phyloP scores from a whole-genome alignment of 306 rosid species.

The Sicyos edulis region DNA sequence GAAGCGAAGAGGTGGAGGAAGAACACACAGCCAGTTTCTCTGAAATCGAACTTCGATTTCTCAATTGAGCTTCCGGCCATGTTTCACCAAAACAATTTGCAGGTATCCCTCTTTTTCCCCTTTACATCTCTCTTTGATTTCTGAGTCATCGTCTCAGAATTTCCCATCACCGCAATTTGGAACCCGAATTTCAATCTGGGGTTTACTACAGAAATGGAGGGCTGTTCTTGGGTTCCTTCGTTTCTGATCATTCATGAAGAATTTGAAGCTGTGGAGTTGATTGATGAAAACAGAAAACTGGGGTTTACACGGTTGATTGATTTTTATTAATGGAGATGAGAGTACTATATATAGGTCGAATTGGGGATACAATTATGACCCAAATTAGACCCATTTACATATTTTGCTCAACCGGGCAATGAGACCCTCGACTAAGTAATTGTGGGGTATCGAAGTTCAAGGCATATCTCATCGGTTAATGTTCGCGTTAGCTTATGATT shows the following conservation, averaged over 20 bases:
- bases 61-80: not conserved
- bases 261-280: not conserved
- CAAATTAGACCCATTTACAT: too few species aligned
- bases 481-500: not conserved
- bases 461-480: too few species aligned
- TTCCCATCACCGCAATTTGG: not conserved
- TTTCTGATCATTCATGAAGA: not conserved
- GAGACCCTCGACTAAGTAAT: too few species aligned
- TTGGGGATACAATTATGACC: too few species aligned
- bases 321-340: too few species aligned
- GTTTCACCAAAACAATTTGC: constrained; percentile 18
- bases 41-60: not conserved
- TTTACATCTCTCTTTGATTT: not conserved
- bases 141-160: not conserved
- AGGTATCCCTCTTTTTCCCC: constrained; percentile 3
- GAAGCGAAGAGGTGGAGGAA: constrained; percentile 13
- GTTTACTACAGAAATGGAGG: not conserved
- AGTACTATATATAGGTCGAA: too few species aligned
- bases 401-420: too few species aligned
- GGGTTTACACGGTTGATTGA: too few species aligned
- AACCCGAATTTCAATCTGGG: not conserved
- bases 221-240: not conserved
- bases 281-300: not conserved
- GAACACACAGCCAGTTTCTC: not conserved
- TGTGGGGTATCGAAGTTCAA: too few species aligned